phyloP scores from a whole-genome alignment of 2,329 filamentous ascomycete genomes.

The Hypocreales sp. region DNA sequence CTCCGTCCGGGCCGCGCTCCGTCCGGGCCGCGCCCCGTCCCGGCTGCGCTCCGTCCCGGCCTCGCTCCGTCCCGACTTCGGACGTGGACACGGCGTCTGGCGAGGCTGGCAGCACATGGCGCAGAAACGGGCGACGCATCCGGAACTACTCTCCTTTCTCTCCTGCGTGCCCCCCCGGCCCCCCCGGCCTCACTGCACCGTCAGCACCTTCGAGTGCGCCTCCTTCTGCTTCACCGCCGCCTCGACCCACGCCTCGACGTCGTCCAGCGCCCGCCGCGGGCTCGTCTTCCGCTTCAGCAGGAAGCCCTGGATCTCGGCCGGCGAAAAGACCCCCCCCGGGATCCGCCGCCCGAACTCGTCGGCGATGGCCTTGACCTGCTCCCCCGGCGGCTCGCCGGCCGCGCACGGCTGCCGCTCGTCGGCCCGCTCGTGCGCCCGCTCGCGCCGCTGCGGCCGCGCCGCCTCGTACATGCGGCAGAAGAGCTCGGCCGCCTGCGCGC shows the following conservation, averaged over 20 bases:
- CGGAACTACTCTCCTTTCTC: too few species aligned
- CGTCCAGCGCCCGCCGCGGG: slow-evolving; percentile 36
- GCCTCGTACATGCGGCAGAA: slow-evolving; percentile 46
- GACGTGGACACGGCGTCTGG: too few species aligned
- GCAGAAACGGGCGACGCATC: too few species aligned
- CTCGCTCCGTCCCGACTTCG: too few species aligned
- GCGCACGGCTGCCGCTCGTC: slow-evolving; percentile 12
- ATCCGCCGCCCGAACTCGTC: slow-evolving; percentile 34
- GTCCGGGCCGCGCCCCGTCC: too few species aligned
- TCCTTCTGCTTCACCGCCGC: slow-evolving; percentile 34
- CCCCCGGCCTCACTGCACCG: slow-evolving; percentile 24
- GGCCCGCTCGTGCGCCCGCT: too few species aligned
- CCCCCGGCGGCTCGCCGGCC: slow-evolving; percentile 6
- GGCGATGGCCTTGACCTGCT: slow-evolving; percentile 29
- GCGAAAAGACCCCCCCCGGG: slow-evolving; percentile 35
- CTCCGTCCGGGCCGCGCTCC: too few species aligned
- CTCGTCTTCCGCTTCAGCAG: slow-evolving; percentile 45
- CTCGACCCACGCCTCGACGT: slow-evolving; percentile 38
- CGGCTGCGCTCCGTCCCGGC: too few species aligned
- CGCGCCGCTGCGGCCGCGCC: slow-evolving; percentile 6
- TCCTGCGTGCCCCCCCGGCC: too few species aligned
- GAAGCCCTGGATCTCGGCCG: slow-evolving; percentile 51
- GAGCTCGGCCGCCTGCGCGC: slow-evolving; percentile 36
- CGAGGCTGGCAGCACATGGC: too few species aligned
- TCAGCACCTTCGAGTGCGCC: slow-evolving; percentile 28